Evolutionary conservation across 192 early-diverging fungal genomes (phyloP).

Genomic region (Entomortierella parvispora): DNA sequence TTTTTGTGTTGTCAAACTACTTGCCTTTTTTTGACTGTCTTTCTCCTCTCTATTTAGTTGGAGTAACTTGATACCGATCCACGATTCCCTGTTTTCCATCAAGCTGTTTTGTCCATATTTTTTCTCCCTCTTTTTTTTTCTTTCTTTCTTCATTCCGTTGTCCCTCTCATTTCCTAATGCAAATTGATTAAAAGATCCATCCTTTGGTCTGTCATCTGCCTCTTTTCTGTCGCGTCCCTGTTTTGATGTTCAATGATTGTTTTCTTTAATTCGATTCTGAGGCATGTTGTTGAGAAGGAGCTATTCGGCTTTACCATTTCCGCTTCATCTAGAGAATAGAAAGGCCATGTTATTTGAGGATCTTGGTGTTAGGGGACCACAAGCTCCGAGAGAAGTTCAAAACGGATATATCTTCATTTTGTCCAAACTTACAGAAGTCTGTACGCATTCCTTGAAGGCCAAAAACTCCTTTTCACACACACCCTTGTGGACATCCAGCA

Average conservation of each 20-base stretch:
- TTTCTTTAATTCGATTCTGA: background rate
- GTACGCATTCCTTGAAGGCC: slow-evolving; percentile 50
- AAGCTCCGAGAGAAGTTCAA: background rate
- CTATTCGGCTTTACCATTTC: slow-evolving; percentile 28
- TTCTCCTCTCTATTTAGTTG: too few species aligned
- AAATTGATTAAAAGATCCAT: background rate
- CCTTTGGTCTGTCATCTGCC: background rate
- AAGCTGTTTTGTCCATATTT: too few species aligned
- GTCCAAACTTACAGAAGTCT: slow-evolving; percentile 35
- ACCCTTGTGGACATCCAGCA: slow-evolving; percentile 46
- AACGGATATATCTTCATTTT: too few species aligned
- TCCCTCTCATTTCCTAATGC: background rate
- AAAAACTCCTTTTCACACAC: slow-evolving; percentile 48
- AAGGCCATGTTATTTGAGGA: background rate
- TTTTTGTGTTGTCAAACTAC: too few species aligned
- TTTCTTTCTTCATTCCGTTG: background rate
- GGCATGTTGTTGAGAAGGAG: background rate
- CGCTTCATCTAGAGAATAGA: slow-evolving; percentile 36
- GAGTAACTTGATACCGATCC: too few species aligned
- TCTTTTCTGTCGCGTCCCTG: too few species aligned
- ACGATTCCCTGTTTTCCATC: too few species aligned
- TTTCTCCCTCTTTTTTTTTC: background rate
- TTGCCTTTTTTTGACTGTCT: too few species aligned
- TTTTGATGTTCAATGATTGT: too few species aligned
- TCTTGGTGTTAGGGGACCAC: background rate